phyloP scores from a whole-genome alignment of 2,329 filamentous ascomycete species.

The Chalaropsis ovoidea region DNA sequence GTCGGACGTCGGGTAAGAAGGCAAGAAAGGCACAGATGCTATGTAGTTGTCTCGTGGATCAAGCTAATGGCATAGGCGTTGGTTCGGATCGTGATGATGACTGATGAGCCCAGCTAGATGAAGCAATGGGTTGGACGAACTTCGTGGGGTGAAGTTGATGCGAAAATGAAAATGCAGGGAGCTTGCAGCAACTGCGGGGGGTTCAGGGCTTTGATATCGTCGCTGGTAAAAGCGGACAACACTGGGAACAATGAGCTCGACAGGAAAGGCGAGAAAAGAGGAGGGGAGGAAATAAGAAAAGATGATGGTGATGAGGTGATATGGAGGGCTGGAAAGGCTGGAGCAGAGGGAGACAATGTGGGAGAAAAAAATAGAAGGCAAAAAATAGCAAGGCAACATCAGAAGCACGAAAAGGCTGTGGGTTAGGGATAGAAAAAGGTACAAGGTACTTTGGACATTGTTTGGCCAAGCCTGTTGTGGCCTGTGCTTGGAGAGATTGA shows the following conservation, averaged over 20 bases:
- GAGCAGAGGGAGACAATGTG: slow-evolving; percentile 5
- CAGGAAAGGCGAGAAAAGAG: neutral
- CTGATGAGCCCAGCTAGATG: slow-evolving; percentile 1
- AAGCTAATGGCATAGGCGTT: slow-evolving; percentile 11
- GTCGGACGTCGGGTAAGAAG: slow-evolving; percentile 9
- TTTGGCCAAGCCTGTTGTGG: slow-evolving; percentile 13
- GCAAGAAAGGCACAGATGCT: slow-evolving; percentile 1
- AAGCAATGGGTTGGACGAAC: slow-evolving; percentile 14
- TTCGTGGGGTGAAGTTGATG: slow-evolving; percentile 7
- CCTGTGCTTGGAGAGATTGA: neutral
- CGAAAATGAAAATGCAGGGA: slow-evolving; percentile 18
- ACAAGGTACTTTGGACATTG: slow-evolving; percentile 14
- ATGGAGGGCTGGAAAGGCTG: neutral
- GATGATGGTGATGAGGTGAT: slow-evolving; percentile 15
- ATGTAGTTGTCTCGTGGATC: neutral
- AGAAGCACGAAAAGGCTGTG: slow-evolving; percentile 15
- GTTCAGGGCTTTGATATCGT: slow-evolving; percentile 17
- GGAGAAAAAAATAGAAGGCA: neutral
- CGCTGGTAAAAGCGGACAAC: slow-evolving; percentile 1
- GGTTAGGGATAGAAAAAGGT: slow-evolving; percentile 16
- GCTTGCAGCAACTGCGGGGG: slow-evolving; percentile 24
- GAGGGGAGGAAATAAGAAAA: slow-evolving; percentile 10
- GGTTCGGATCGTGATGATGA: slow-evolving; percentile 8
- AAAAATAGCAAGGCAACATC: slow-evolving; percentile 1
- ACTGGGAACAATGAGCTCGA: neutral